Conservation (phyloP, 208 protist species). For the Crithidia bombi region DNA sequence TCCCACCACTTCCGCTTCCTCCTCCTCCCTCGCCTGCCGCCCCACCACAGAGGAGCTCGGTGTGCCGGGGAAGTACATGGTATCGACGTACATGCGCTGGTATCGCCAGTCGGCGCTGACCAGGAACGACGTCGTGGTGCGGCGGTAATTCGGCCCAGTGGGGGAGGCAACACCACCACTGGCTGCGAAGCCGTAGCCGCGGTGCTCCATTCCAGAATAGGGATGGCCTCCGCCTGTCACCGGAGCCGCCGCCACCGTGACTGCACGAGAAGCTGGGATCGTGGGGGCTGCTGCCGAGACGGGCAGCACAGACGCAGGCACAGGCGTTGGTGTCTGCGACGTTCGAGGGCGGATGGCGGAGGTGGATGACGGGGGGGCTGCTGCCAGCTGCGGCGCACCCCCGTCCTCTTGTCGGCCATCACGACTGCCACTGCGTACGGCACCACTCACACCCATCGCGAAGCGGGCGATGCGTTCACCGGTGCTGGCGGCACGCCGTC, state of each 20-base stretch:
- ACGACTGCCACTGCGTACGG: neutral
- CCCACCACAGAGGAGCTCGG: too few relatives aligned
- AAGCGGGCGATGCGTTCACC: neutral
- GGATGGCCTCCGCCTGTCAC: neutral
- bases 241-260: neutral
- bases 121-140: slow-evolving; percentile 61
- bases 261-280: neutral
- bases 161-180: slow-evolving; percentile 18
- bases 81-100: slow-evolving; percentile 74
- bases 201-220: slow-evolving; percentile 8
- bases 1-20: neutral
- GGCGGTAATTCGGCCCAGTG: slow-evolving; percentile 42
- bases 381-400: neutral
- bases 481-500: neutral
- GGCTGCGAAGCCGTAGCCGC: slow-evolving; percentile 22
- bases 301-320: too few relatives aligned
- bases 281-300: too few relatives aligned
- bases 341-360: slow-evolving; percentile 3
- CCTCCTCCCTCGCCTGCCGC: neutral
- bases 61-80: slow-evolving; percentile 41
- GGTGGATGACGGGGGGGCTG: neutral
- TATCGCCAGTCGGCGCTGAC: slow-evolving; percentile 74
- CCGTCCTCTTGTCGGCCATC: neutral
- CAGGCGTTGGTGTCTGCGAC: neutral
- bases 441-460: neutral